These are phyloP conservation scores for Auricularia sp. DNA, from an alignment of 768 basidiomycete genomes.

Conservation along the genomic window DNA sequence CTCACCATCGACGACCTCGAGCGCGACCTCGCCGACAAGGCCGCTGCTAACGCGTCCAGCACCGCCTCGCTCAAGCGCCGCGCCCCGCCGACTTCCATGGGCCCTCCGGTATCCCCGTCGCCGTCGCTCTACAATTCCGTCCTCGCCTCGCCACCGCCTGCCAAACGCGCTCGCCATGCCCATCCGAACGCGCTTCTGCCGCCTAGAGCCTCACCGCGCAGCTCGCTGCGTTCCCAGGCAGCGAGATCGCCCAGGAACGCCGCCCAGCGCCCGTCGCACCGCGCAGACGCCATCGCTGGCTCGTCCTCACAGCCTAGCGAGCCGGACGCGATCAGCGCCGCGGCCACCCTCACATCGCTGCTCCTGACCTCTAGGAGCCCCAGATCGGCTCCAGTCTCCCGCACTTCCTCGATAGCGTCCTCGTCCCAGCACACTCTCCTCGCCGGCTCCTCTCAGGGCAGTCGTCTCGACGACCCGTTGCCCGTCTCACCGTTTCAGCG, in stretches of 20 bases:
- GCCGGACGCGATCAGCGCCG: conserved; percentile 51
- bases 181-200: neutral
- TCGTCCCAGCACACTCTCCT: conserved; percentile 65
- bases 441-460: conserved; percentile 36
- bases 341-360: conserved; percentile 66
- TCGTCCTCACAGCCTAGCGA: conserved; percentile 31
- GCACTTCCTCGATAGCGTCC: conserved; percentile 34
- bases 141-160: conserved; percentile 45
- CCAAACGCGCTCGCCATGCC: conserved; percentile 44
- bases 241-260: neutral
- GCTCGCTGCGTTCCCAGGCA: neutral
- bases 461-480: conserved; percentile 46
- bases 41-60: conserved; percentile 1
- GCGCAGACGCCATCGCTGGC: conserved; percentile 34
- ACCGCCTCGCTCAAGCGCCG: conserved; percentile 7
- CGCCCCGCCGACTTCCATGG: neutral
- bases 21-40: neutral
- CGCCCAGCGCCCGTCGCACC: conserved; percentile 24
- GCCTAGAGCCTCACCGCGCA: neutral
- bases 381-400: conserved; percentile 17
- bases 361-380: conserved; percentile 35
- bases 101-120: conserved; percentile 27
- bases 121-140: conserved; percentile 67
- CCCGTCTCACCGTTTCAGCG: conserved; percentile 14
- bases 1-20: conserved; percentile 64